These are phyloP conservation scores for Fusarium humuli DNA, from an alignment of 2,329 filamentous ascomycete genomes.

Conservation along the genomic window DNA sequence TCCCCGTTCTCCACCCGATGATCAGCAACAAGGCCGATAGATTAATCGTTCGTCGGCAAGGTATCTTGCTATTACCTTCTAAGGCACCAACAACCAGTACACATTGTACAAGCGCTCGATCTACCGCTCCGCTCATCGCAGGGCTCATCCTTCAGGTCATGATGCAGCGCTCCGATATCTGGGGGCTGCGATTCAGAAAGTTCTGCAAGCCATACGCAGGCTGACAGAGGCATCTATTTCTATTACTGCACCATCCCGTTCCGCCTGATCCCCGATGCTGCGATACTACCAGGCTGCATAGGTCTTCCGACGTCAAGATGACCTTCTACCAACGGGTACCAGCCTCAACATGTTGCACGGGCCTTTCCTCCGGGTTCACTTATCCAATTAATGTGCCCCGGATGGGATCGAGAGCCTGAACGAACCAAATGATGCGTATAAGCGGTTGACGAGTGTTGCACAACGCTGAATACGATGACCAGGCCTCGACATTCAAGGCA, in stretches of 20 bases:
- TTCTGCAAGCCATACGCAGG: slow-evolving; percentile 6
- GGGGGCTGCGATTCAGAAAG: background rate
- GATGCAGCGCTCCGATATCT: slow-evolving; percentile 25
- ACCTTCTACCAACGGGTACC: slow-evolving; percentile 9
- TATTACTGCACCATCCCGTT: slow-evolving; percentile 27
- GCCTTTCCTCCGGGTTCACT: background rate
- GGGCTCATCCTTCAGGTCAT: slow-evolving; percentile 18
- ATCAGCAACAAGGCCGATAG: slow-evolving; percentile 4
- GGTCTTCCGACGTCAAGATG: slow-evolving; percentile 5
- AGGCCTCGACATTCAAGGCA: slow-evolving; percentile 7
- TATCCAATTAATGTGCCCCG: background rate
- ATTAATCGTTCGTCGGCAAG: slow-evolving; percentile 14
- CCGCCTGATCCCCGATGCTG: slow-evolving; percentile 10
- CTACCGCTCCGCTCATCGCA: slow-evolving; percentile 6
- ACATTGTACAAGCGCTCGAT: background rate
- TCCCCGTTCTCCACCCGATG: slow-evolving; percentile 15
- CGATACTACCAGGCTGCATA: slow-evolving; percentile 13
- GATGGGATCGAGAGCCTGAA: background rate
- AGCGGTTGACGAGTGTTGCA: slow-evolving; percentile 19
- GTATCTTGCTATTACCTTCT: background rate
- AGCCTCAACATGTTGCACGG: slow-evolving; percentile 12
- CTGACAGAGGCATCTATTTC: slow-evolving; percentile 27
- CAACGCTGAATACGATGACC: slow-evolving; percentile 29
- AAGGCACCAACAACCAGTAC: background rate
- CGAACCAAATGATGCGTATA: background rate